Conservation (phyloP, 306 rosid species). For the Mucuna pruriens region DNA sequence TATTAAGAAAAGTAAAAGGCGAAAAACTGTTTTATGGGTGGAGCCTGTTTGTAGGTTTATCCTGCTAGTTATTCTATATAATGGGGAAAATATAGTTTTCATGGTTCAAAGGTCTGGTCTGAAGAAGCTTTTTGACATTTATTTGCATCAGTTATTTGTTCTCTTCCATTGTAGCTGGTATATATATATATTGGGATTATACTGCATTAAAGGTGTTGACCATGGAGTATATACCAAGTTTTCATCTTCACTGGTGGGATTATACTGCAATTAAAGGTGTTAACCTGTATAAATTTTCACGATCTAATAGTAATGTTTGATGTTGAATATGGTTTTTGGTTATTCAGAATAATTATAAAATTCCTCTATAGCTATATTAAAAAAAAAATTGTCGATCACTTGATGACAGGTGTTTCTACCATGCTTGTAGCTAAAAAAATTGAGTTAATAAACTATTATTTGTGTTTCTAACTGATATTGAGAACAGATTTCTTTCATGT, state of each 20-base stretch:
- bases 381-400: neutral
- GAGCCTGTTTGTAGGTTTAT: constrained; percentile 74
- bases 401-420: no score
- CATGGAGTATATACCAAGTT: constrained; percentile 94
- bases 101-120: constrained; percentile 95
- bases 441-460: constrained; percentile 1
- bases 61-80: constrained; percentile 81
- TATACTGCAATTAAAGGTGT: no score
- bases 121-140: constrained; percentile 90
- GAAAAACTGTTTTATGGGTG: no score
- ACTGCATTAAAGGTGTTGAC: constrained; percentile 83
- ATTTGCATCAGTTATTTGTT: constrained; percentile 68
- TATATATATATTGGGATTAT: constrained; percentile 96
- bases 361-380: neutral
- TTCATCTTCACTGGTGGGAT: constrained; percentile 42
- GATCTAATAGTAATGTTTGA: constrained; percentile 15
- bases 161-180: constrained; percentile 57
- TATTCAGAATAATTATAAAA: neutral
- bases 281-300: no score
- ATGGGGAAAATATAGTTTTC: constrained; percentile 79
- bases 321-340: constrained; percentile 18
- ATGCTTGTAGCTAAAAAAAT: neutral
- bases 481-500: constrained; percentile 93
- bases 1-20: no score
- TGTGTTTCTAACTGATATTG: constrained; percentile 63